Conservation (phyloP, 148 eudicot genomes). For the Fagopyrum tataricum region DNA sequence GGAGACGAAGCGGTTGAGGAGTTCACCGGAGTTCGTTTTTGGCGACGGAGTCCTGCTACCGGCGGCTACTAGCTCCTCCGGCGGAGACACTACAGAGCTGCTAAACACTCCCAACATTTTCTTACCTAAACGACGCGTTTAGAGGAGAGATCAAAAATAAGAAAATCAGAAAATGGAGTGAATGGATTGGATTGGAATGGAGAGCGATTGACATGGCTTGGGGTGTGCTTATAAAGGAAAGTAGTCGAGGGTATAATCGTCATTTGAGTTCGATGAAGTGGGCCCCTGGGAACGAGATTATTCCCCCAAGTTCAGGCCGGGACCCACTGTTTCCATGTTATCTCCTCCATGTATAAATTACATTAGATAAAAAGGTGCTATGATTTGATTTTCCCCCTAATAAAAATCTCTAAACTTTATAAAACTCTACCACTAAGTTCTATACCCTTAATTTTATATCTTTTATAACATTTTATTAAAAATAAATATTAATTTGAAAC, state of each 20-base stretch:
- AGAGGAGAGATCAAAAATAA: neutral
- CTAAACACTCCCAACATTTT: conserved; percentile 76
- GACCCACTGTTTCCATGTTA: neutral
- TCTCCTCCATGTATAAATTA: neutral
- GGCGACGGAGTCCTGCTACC: conserved; percentile 93
- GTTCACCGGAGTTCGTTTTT: conserved; percentile 50
- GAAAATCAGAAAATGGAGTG: neutral
- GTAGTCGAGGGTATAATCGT: neutral
- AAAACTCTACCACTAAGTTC: no score
- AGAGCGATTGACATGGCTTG: conserved; percentile 9
- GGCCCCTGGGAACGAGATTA: neutral
- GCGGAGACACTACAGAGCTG: conserved; percentile 72
- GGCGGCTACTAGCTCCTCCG: conserved; percentile 89
- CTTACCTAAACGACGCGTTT: neutral
- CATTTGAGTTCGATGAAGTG: neutral
- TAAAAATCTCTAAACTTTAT: no score
- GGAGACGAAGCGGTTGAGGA: conserved; percentile 47
- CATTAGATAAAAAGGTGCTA: no score
- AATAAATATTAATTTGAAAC: no score
- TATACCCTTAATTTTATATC: no score
- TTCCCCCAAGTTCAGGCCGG: neutral
- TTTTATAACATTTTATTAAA: no score
- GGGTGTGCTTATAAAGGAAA: neutral
- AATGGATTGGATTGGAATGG: conserved; percentile 9
- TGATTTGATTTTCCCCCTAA: no score